phyloP scores from a whole-genome alignment of 805 yeast species.

The Alloascoidea africana region DNA sequence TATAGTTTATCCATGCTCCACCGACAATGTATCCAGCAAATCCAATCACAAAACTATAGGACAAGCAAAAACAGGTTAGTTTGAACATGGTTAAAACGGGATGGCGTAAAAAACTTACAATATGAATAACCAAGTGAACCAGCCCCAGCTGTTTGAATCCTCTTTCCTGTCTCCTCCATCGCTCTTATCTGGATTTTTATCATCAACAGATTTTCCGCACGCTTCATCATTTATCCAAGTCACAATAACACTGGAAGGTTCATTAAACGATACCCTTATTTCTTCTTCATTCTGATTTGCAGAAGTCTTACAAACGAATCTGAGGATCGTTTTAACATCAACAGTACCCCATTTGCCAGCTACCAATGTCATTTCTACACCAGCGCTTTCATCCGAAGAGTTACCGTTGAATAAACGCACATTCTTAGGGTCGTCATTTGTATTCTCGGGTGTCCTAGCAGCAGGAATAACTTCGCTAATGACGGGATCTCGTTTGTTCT shows the following conservation, averaged over 20 bases:
- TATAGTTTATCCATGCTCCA: conserved; percentile 64
- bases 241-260: neutral
- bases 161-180: conserved; percentile 15
- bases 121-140: conserved; percentile 73
- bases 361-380: conserved; percentile 24
- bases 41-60: conserved; percentile 36
- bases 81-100: conserved; percentile 2
- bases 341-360: conserved; percentile 63
- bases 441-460: conserved; percentile 16
- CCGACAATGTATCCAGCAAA: conserved; percentile 59
- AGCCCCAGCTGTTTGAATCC: conserved; percentile 49
- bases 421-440: conserved; percentile 14
- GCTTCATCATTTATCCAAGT: conserved; percentile 12
- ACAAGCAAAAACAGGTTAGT: neutral
- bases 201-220: conserved; percentile 15
- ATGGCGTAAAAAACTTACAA: conserved; percentile 16
- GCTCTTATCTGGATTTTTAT: conserved; percentile 13
- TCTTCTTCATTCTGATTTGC: conserved; percentile 10
- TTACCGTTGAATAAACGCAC: no score
- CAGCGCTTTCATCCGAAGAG: conserved; percentile 11
- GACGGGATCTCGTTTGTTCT: conserved; percentile 20
- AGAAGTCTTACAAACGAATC: conserved; percentile 8
- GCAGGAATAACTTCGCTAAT: conserved; percentile 47
- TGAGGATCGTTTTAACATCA: conserved; percentile 18
- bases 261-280: conserved; percentile 4